phyloP scores from a whole-genome alignment of 2,329 filamentous ascomycete genomes.

The Sporothrix euskadiensis region DNA sequence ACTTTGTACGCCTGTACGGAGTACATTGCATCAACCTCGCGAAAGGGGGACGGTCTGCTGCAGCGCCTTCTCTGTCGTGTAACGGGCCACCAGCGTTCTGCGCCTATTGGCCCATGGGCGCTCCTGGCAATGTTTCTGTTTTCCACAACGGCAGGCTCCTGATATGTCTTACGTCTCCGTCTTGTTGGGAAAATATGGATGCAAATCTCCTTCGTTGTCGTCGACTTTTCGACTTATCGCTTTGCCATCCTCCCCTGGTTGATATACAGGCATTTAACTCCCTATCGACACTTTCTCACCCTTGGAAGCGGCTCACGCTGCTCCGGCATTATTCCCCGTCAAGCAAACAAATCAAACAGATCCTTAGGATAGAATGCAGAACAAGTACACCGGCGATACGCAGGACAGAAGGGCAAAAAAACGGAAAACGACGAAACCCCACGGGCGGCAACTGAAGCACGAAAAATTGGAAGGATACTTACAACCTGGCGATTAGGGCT shows the following conservation, averaged over 20 bases:
- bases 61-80: constrained; percentile 10
- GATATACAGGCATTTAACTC: neutral
- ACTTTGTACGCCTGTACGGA: neutral
- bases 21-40: constrained; percentile 8
- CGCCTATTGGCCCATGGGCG: constrained; percentile 12
- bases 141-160: neutral
- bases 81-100: neutral
- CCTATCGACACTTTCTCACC: neutral
- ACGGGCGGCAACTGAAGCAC: neutral
- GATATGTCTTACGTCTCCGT: neutral
- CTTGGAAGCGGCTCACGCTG: constrained; percentile 4
- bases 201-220: neutral
- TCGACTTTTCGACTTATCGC: neutral
- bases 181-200: neutral
- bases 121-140: constrained; percentile 4
- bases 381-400: constrained; percentile 2
- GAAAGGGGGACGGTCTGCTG: constrained; percentile 9
- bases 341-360: constrained; percentile 7
- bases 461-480: neutral
- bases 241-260: neutral
- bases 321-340: constrained; percentile 21
- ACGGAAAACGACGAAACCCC: neutral
- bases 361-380: neutral
- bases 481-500: neutral
- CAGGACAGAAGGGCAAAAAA: neutral